Conservation (phyloP, 1,139 yeast genomes). For the Sugiyamaella grinbergsii region DNA sequence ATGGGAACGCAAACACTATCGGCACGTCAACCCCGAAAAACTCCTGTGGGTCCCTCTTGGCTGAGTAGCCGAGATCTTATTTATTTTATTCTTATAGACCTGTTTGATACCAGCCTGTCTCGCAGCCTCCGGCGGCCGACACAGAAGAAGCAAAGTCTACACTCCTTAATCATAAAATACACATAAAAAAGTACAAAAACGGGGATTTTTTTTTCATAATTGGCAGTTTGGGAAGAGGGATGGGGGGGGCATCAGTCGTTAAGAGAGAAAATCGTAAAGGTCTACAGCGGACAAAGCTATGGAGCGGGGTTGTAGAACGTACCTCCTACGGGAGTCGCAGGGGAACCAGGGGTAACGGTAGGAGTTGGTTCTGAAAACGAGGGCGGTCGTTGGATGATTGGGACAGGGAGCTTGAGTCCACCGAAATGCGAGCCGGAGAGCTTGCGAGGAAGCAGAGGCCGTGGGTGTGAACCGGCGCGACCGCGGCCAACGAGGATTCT, state of each 20-base stretch:
- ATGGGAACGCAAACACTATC: slow-evolving; percentile 62
- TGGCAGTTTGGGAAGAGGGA: neutral
- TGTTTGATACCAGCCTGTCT: neutral
- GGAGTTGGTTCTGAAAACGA: slow-evolving; percentile 9
- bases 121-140: slow-evolving; percentile 16
- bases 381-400: slow-evolving; percentile 26
- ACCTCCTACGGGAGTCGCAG: slow-evolving; percentile 5
- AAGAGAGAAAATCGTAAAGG: slow-evolving; percentile 3
- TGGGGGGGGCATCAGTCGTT: slow-evolving; percentile 1
- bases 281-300: neutral
- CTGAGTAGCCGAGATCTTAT: neutral
- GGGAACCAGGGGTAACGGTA: neutral
- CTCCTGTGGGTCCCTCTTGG: slow-evolving; percentile 21
- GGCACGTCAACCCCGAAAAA: slow-evolving; percentile 46
- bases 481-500: slow-evolving; percentile 9
- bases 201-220: too few relatives aligned
- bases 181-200: slow-evolving; percentile 7
- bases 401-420: slow-evolving; percentile 33
- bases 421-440: slow-evolving; percentile 28
- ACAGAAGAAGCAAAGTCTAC: slow-evolving; percentile 1
- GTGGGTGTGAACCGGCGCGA: slow-evolving; percentile 22
- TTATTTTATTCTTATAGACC: neutral
- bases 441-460: slow-evolving; percentile 19
- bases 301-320: neutral
- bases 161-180: slow-evolving; percentile 13